Evolutionary conservation across 306 rosid species (phyloP).

Genomic region (Glycine latifolia): DNA sequence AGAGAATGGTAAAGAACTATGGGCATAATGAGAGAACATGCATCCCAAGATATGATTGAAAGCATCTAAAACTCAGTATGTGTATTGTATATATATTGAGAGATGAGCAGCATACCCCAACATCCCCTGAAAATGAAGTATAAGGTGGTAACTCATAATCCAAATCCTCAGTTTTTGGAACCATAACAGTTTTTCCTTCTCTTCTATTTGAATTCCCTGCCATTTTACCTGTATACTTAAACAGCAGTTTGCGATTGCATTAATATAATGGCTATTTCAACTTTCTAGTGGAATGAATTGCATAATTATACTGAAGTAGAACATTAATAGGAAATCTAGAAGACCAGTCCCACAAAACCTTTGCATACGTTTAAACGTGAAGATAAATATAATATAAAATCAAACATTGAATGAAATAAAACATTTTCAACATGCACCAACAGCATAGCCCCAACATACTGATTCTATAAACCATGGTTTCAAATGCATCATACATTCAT

Average conservation of each 20-base stretch:
- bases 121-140: conserved; percentile 51
- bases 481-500: neutral
- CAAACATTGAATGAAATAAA: neutral
- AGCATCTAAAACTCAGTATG: neutral
- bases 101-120: conserved; percentile 60
- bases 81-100: conserved; percentile 5
- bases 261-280: conserved; percentile 22
- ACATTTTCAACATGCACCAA: conserved; percentile 11
- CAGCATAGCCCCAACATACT: neutral
- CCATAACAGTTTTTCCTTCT: conserved; percentile 52
- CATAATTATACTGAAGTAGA: neutral
- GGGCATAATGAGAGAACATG: neutral
- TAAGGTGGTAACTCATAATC: conserved; percentile 62
- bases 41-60: neutral
- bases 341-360: conserved; percentile 9
- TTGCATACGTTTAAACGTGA: neutral
- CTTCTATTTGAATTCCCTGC: conserved; percentile 49
- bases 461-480: neutral
- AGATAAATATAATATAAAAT: conserved; percentile 1
- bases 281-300: conserved; percentile 1
- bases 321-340: conserved; percentile 5
- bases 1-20: neutral
- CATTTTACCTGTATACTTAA: conserved; percentile 53
- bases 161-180: conserved; percentile 73
- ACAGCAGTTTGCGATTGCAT: conserved; percentile 27